Evolutionary conservation across 305 asterid genomes (phyloP).

Genomic region (Galium porrigens): DNA sequence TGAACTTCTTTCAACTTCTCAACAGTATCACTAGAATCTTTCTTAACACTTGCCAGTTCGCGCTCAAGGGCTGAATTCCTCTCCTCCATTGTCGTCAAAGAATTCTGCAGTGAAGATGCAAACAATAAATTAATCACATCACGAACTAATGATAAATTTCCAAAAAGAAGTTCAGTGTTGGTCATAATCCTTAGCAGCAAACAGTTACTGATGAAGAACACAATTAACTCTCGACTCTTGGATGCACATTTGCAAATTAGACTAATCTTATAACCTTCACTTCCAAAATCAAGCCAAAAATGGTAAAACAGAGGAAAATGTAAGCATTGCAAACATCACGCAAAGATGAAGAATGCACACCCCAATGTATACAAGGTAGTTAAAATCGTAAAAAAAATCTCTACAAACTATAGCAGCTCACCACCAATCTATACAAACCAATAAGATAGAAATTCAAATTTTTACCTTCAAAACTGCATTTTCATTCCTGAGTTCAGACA

Average conservation of each 20-base stretch:
- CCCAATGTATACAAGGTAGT: too few relatives aligned
- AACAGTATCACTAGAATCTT: slow-evolving; percentile 44
- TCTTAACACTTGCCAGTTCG: slow-evolving; percentile 56
- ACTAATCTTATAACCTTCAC: background rate
- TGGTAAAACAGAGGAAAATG: background rate
- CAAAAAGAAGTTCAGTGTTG: background rate
- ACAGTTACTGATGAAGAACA: background rate
- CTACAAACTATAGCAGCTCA: too few relatives aligned
- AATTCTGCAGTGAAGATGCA: slow-evolving; percentile 37
- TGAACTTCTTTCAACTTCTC: slow-evolving; percentile 64
- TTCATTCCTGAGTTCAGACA: slow-evolving; percentile 59
- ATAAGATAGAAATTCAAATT: slow-evolving; percentile 4
- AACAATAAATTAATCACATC: background rate
- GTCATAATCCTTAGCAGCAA: background rate
- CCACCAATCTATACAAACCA: background rate
- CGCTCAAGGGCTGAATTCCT: slow-evolving; percentile 52
- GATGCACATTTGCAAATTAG: too few relatives aligned
- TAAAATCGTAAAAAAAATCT: too few relatives aligned
- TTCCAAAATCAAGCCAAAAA: background rate
- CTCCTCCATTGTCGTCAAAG: slow-evolving; percentile 43
- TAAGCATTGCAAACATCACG: background rate
- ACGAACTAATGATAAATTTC: background rate
- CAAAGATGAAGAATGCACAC: too few relatives aligned
- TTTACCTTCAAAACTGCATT: slow-evolving; percentile 62
- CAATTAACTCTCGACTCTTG: background rate